Evolutionary conservation across 1,139 yeast species (phyloP).

Genomic region (Blastobotrys ciferrii): DNA sequence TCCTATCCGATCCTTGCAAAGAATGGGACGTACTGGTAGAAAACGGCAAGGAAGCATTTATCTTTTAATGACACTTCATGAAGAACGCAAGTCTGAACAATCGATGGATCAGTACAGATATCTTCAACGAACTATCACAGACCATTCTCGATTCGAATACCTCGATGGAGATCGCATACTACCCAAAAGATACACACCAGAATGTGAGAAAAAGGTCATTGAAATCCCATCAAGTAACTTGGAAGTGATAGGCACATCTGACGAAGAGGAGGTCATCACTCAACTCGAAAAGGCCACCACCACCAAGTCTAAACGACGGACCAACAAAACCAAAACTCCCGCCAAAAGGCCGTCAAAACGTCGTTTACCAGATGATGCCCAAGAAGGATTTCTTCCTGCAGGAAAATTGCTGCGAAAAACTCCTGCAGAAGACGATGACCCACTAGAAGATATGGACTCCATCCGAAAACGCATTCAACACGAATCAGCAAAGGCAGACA

Average conservation of each 20-base stretch:
- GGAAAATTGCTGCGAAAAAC: conserved; percentile 44
- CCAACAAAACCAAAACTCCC: conserved; percentile 14
- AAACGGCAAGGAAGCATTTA: conserved; percentile 83
- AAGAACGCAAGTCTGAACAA: conserved; percentile 72
- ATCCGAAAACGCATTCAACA: not conserved
- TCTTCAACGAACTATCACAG: conserved; percentile 61
- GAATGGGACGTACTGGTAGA: conserved; percentile 99
- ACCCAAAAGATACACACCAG: conserved; percentile 56
- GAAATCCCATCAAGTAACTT: conserved; percentile 69
- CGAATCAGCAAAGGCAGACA: not conserved
- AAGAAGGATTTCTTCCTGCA: conserved; percentile 65
- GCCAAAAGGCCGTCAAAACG: conserved; percentile 22
- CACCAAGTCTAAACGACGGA: not conserved
- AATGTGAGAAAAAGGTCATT: conserved; percentile 54
- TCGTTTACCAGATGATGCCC: conserved; percentile 71
- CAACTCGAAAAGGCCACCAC: conserved; percentile 17
- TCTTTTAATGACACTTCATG: conserved; percentile 75
- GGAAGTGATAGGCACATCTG: conserved; percentile 53
- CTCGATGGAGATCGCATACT: conserved; percentile 57
- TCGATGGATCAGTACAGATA: conserved; percentile 83
- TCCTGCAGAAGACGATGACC: conserved; percentile 1
- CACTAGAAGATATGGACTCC: not conserved
- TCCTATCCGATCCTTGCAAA: conserved; percentile 88
- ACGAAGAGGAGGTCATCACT: conserved; percentile 64
- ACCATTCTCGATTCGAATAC: conserved; percentile 35